A percentile compares a stretch with the other conserved stretches of the same genome.
Conservation (phyloP, 331 rosid genomes). For the Dryas integrifolia region DNA sequence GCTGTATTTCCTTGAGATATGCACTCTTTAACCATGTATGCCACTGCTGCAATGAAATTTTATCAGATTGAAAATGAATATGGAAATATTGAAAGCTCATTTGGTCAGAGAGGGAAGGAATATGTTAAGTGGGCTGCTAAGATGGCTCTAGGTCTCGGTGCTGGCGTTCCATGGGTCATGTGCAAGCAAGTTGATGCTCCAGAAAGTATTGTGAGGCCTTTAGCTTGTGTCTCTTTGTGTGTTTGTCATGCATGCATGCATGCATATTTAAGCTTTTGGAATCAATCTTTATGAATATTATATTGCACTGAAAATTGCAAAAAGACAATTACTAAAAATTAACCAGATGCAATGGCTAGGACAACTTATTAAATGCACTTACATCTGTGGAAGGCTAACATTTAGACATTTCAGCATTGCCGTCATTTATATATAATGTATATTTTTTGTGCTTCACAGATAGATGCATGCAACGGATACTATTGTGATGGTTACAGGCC, state of each 20-base stretch:
- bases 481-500: constrained; percentile 94
- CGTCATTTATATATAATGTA: constrained; percentile 7
- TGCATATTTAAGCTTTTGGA: neutral
- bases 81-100: constrained; percentile 75
- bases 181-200: constrained; percentile 97
- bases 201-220: constrained; percentile 51
- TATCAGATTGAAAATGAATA: constrained; percentile 96
- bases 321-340: neutral
- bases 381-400: neutral
- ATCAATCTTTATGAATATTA: neutral
- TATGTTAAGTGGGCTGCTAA: constrained; percentile 86
- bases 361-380: neutral
- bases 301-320: neutral
- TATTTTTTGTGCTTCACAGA: constrained; percentile 45
- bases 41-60: constrained; percentile 25
- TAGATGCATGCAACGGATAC: constrained; percentile 88
- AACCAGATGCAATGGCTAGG: neutral
- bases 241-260: constrained; percentile 7
- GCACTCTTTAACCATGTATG: constrained; percentile 30
- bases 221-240: neutral
- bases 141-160: constrained; percentile 88
- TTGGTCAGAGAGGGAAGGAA: constrained; percentile 75
- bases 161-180: constrained; percentile 99
- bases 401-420: constrained; percentile 9
- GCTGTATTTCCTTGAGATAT: constrained; percentile 22